Percentiles rank a stretch among this genome's conserved stretches.
These are phyloP conservation scores for Leccinum ochraceum DNA, from an alignment of 768 basidiomycete genomes.

Conservation along the genomic window DNA sequence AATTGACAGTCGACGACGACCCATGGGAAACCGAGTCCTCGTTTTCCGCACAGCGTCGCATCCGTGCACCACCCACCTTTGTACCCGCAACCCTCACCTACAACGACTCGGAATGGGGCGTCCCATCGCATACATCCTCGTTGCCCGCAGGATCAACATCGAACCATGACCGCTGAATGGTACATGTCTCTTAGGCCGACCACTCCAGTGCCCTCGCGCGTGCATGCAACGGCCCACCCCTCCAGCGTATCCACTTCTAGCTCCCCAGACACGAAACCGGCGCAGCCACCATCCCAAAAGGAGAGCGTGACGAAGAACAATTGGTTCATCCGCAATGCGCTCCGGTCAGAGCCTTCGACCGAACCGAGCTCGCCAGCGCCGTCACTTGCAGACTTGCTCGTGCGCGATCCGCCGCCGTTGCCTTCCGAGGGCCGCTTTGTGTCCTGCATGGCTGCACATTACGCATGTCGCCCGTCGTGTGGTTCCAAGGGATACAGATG, in stretches of 20 bases:
- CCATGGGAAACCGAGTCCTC: conserved; percentile 45
- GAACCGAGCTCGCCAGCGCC: conserved; percentile 37
- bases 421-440: conserved; percentile 52
- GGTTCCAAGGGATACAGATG: neutral
- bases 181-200: conserved; percentile 48
- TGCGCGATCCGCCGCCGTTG: conserved; percentile 71
- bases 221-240: conserved; percentile 4
- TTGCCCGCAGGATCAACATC: neutral
- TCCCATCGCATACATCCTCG: conserved; percentile 6
- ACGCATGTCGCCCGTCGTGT: conserved; percentile 37
- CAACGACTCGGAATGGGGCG: conserved; percentile 39
- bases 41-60: conserved; percentile 38
- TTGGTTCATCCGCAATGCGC: conserved; percentile 64
- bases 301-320: conserved; percentile 41
- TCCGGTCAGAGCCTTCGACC: conserved; percentile 47
- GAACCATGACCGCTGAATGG: conserved; percentile 35
- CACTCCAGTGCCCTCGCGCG: conserved; percentile 6
- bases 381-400: conserved; percentile 68
- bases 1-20: conserved; percentile 31
- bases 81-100: conserved; percentile 55
- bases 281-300: neutral
- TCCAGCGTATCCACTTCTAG: conserved; percentile 13
- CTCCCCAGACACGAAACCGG: neutral
- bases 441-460: conserved; percentile 71
- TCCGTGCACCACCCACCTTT: conserved; percentile 50